A percentile compares a stretch with the other conserved stretches of the same genome.
Evolutionary conservation across 2,329 filamentous ascomycete genomes (phyloP).

Genomic region (Botrytis squamosa): DNA sequence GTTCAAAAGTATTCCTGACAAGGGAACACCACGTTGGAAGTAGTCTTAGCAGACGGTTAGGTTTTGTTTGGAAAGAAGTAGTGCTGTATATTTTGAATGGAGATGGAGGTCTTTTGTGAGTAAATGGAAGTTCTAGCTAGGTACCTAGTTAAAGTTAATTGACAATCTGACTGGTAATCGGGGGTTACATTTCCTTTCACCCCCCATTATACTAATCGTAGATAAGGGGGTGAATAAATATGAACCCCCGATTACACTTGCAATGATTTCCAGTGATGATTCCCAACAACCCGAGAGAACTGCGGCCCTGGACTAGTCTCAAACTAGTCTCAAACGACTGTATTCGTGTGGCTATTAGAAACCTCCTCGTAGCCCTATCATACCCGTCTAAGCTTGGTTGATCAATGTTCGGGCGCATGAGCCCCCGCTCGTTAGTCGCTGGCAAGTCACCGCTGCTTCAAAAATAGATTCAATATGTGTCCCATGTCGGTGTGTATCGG

Average conservation of each 20-base stretch:
- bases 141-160: too few species aligned
- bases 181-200: too few species aligned
- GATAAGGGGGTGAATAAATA: too few species aligned
- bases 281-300: not conserved
- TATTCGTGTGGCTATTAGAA: not conserved
- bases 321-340: not conserved
- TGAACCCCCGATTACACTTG: too few species aligned
- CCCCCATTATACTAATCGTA: too few species aligned
- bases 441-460: not conserved
- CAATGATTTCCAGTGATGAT: too few species aligned
- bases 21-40: not conserved
- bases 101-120: too few species aligned
- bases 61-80: not conserved
- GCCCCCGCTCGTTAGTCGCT: too few species aligned
- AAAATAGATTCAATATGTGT: not conserved
- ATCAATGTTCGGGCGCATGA: too few species aligned
- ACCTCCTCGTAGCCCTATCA: not conserved
- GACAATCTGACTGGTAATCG: not conserved
- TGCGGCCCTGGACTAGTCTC: not conserved
- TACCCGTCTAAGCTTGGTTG: not conserved
- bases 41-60: not conserved
- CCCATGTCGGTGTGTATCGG: not conserved
- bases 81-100: not conserved
- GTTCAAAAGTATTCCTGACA: not conserved
- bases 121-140: not conserved